phyloP scores from a whole-genome alignment of 2,329 filamentous ascomycete genomes.

The Neopestalotiopsis sp. region DNA sequence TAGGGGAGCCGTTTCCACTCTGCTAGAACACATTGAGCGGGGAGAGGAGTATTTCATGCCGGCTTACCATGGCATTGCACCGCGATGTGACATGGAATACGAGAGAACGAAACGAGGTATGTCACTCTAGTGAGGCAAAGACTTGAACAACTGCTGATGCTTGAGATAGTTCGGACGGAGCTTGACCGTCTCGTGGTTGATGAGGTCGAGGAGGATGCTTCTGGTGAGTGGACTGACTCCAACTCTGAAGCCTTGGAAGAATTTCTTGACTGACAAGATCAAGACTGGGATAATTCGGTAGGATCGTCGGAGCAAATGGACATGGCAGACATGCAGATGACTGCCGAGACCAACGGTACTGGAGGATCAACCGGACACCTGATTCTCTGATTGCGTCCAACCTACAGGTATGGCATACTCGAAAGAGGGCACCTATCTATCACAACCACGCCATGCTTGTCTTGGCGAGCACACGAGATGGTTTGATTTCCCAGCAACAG shows the following conservation, averaged over 20 bases:
- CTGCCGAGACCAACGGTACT: slow-evolving; percentile 45
- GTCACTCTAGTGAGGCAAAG: slow-evolving; percentile 25
- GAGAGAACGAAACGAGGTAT: slow-evolving; percentile 43
- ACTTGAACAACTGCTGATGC: slow-evolving; percentile 27
- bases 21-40: slow-evolving; percentile 49
- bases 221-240: slow-evolving; percentile 58
- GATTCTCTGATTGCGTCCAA: neutral
- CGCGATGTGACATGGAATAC: slow-evolving; percentile 40
- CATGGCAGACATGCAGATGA: slow-evolving; percentile 51
- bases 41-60: slow-evolving; percentile 48
- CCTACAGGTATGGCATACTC: neutral
- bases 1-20: slow-evolving; percentile 45
- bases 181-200: slow-evolving; percentile 62
- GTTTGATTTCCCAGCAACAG: neutral
- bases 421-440: neutral
- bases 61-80: slow-evolving; percentile 36
- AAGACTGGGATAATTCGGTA: slow-evolving; percentile 62
- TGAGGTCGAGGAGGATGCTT: slow-evolving; percentile 63
- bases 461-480: neutral
- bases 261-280: slow-evolving; percentile 37
- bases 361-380: neutral
- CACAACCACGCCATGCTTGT: neutral
- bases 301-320: slow-evolving; percentile 62
- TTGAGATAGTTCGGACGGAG: slow-evolving; percentile 45
- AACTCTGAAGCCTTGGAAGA: slow-evolving; percentile 41